Conservation (phyloP, 805 yeast species). For the Kuraishia ogatae region DNA sequence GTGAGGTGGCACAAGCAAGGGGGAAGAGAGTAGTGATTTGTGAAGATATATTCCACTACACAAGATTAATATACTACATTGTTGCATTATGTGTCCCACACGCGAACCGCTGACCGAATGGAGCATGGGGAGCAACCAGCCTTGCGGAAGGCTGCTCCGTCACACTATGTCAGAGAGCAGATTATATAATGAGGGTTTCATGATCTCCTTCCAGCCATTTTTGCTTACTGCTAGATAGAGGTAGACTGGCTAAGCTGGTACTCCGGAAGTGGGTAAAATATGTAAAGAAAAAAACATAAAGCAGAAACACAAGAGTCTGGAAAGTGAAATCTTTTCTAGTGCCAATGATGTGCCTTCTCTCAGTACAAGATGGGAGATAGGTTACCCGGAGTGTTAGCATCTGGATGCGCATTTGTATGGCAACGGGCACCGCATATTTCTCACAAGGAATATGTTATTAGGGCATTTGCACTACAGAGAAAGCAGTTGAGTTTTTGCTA, state of each 20-base stretch:
- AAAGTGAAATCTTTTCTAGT: not conserved
- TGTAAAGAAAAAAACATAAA: constrained; percentile 11
- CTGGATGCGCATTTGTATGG: too few relatives aligned
- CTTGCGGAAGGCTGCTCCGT: constrained; percentile 3
- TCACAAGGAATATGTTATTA: too few relatives aligned
- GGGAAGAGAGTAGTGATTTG: too few relatives aligned
- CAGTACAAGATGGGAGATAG: not conserved
- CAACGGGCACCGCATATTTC: too few relatives aligned
- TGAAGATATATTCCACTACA: not conserved
- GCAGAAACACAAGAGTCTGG: not conserved
- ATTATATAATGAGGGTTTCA: constrained; percentile 18
- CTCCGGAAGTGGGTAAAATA: constrained; percentile 26
- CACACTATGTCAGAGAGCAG: constrained; percentile 18
- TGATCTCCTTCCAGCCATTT: constrained; percentile 32
- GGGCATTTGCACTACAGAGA: too few relatives aligned
- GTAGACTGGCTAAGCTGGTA: constrained; percentile 27
- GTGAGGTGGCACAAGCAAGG: too few relatives aligned
- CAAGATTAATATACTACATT: not conserved
- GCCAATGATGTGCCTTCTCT: not conserved
- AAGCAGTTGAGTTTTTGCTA: too few relatives aligned
- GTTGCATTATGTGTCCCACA: constrained; percentile 6
- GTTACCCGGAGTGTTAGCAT: not conserved
- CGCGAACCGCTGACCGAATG: constrained; percentile 7
- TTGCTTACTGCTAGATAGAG: constrained; percentile 24
- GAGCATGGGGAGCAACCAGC: not conserved